These are phyloP conservation scores for Apophysomyces sp. DNA, from an alignment of 371 early-diverging fungal species.

Conservation along the genomic window DNA sequence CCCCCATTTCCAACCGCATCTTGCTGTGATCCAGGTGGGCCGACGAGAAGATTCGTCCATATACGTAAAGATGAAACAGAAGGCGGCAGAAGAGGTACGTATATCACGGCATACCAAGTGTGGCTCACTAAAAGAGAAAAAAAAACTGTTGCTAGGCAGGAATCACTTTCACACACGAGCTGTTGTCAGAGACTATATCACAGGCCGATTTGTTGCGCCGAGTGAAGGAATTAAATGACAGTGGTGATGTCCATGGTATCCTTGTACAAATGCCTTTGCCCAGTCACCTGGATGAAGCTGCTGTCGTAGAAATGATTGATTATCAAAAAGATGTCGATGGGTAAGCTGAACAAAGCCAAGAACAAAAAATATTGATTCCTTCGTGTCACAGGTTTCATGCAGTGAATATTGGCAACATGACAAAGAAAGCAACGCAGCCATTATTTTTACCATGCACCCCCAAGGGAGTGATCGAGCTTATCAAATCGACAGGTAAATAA, in stretches of 20 bases:
- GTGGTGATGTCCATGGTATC: slow-evolving; percentile 83
- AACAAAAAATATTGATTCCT: neutral
- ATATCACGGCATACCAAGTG: neutral
- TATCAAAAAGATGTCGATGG: slow-evolving; percentile 95
- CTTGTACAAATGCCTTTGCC: slow-evolving; percentile 97
- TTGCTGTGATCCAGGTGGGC: slow-evolving; percentile 90
- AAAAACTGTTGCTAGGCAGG: slow-evolving; percentile 42
- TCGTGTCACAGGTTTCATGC: slow-evolving; percentile 71
- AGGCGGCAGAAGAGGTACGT: slow-evolving; percentile 79
- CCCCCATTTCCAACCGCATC: slow-evolving; percentile 72
- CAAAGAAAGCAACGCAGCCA: slow-evolving; percentile 75
- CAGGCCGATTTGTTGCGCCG: slow-evolving; percentile 52
- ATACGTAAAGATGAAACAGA: slow-evolving; percentile 88
- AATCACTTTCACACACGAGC: slow-evolving; percentile 54
- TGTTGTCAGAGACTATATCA: slow-evolving; percentile 47
- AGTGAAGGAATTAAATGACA: slow-evolving; percentile 72
- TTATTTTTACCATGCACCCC: slow-evolving; percentile 94
- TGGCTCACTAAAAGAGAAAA: slow-evolving; percentile 2
- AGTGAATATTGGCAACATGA: slow-evolving; percentile 90
- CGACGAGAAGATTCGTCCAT: slow-evolving; percentile 84
- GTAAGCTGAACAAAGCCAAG: slow-evolving; percentile 28
- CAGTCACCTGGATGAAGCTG: slow-evolving; percentile 70
- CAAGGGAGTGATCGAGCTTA: slow-evolving; percentile 83
- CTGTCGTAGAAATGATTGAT: slow-evolving; percentile 81
- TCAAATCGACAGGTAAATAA: slow-evolving; percentile 55